Evolutionary conservation across 225 moss, liverwort and hornwort genomes (phyloP), one percentile per base, ranked within the genome.

Genomic region (Neckera pumila): DNA sequence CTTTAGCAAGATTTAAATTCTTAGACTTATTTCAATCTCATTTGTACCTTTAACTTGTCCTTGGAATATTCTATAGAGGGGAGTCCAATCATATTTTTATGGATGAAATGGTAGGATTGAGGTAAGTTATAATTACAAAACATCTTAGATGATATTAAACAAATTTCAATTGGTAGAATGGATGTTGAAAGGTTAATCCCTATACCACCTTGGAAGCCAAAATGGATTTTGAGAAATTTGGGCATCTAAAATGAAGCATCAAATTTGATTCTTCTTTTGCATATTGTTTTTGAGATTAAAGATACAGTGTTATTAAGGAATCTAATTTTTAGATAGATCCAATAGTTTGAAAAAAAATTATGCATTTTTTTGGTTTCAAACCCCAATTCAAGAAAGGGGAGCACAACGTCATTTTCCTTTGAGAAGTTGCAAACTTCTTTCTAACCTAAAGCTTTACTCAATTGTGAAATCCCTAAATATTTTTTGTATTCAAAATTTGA

Each of bases 151-250:
- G 28, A 72, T 27, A 72, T 72, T 28, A 73, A 73, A 45, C 1
- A 45, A 45, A 45, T 17, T 28, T 73, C 6, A 73, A 17, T 73
- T 47, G 43, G 10, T 73, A 11, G 30, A 73, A 73, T 47, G 18
- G 18, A 2, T 73, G 3, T 73, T 10, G 0, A 71, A 42, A 0
- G 7, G 1, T 27, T 40, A 70, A 28, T 0, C 2, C 17, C 30
- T 18, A 47, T 0, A 74, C 3, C 49, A 47, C 11, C 13, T 51
- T 76, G 3, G 8, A 12, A 19, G 22, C 8, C 8, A 21, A 51
- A 49, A 51, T 76, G 14, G 7, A 1, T 1, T 45, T 73, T 30
- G 11, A 47, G 0, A 51, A 47, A 49, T 1, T 75, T 20, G 1
- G 11, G 4, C 21, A 22, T 51, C 0, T 33, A 21, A 31, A 51